Evolutionary conservation across 805 yeast genomes (phyloP).

Genomic region (Priceomyces medius): DNA sequence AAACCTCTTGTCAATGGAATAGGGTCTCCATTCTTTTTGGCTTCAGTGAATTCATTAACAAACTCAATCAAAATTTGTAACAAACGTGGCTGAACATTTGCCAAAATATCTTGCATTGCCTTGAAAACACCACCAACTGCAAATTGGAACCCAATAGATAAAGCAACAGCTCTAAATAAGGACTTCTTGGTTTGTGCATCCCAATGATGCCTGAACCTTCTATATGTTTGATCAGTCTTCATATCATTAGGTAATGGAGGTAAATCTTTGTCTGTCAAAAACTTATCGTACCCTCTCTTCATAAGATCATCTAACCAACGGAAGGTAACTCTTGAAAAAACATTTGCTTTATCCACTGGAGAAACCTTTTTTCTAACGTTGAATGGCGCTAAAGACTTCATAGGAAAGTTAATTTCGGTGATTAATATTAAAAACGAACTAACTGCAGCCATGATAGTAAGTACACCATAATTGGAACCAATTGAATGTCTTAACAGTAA

Average conservation of each 20-base stretch:
- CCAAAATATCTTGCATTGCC: conserved; percentile 69
- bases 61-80: conserved; percentile 29
- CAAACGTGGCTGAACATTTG: conserved; percentile 40
- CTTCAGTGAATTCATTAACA: conserved; percentile 38
- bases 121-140: conserved; percentile 71
- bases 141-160: conserved; percentile 75
- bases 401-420: conserved; percentile 44
- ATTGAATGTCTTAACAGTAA: conserved; percentile 34
- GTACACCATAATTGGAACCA: conserved; percentile 17
- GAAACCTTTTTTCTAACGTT: conserved; percentile 19
- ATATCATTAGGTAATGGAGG: conserved; percentile 74
- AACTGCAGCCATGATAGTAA: conserved; percentile 33
- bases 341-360: conserved; percentile 60
- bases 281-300: conserved; percentile 69
- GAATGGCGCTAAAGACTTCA: conserved; percentile 25
- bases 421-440: conserved; percentile 42
- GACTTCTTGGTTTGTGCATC: conserved; percentile 49
- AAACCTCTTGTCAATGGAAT: conserved; percentile 72
- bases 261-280: conserved; percentile 59
- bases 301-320: conserved; percentile 89
- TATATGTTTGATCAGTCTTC: conserved; percentile 52
- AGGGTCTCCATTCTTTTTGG: conserved; percentile 36
- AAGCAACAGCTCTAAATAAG: conserved; percentile 57
- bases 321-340: conserved; percentile 76
- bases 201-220: conserved; percentile 61